These are phyloP conservation scores for Cystofilobasidium capitatum DNA, from an alignment of 768 basidiomycete species.

Conservation along the genomic window DNA sequence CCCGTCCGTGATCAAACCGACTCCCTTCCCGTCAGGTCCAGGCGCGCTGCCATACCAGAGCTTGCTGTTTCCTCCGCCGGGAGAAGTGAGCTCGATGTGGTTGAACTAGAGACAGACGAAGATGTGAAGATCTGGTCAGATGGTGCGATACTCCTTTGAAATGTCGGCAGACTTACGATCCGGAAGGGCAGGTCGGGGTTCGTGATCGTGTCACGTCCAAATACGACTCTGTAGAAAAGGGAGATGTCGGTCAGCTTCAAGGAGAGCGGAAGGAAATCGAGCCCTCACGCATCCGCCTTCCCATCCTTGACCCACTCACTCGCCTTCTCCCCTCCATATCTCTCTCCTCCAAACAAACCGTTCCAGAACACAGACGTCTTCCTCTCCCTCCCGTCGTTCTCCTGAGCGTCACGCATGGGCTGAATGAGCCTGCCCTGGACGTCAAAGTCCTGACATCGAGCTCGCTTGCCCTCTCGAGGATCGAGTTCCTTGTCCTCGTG, in stretches of 20 bases:
- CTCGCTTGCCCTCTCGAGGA: not conserved
- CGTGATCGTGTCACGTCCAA: not conserved
- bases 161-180: not conserved
- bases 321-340: not conserved
- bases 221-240: not conserved
- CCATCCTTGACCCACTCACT: not conserved
- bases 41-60: no score
- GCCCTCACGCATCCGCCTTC: not conserved
- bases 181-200: conserved; percentile 6
- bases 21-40: no score
- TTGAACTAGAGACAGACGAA: no score
- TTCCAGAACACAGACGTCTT: not conserved
- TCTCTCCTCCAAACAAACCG: not conserved
- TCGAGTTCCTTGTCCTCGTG: not conserved
- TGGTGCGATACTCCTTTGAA: no score
- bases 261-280: no score
- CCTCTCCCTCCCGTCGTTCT: not conserved
- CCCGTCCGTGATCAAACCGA: no score
- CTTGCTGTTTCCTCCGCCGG: no score
- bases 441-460: conserved; percentile 3
- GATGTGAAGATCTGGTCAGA: no score
- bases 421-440: not conserved
- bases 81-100: no score
- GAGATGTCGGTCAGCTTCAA: no score
- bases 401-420: not conserved